Conservation (phyloP, 202 grass and related monocot genomes). For the Eragrostis tef region DNA sequence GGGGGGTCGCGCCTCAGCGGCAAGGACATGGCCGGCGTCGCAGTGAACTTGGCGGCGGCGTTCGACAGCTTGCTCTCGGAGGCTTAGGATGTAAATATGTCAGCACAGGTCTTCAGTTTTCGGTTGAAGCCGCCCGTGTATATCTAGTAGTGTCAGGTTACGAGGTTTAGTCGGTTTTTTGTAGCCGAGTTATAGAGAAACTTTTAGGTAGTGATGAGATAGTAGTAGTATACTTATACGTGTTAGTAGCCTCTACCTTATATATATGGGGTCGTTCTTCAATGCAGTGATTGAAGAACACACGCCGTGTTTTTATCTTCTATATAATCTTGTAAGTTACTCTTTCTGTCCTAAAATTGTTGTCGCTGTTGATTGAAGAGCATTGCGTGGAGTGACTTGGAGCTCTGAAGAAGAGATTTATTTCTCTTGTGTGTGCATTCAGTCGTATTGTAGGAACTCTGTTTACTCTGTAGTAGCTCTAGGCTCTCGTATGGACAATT, state of each 20-base stretch:
- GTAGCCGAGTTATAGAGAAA: slow-evolving; percentile 33
- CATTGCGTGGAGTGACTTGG: slow-evolving; percentile 4
- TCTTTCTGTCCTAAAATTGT: no score
- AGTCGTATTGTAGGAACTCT: no score
- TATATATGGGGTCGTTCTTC: slow-evolving; percentile 59
- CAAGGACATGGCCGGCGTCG: slow-evolving; percentile 58
- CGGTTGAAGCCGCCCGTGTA: neutral
- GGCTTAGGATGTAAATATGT: slow-evolving; percentile 58
- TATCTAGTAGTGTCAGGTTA: slow-evolving; percentile 33
- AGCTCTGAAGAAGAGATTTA: slow-evolving; percentile 36
- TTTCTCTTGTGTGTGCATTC: neutral
- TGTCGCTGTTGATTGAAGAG: no score
- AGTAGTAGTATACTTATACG: slow-evolving; percentile 8
- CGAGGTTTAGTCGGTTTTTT: slow-evolving; percentile 21
- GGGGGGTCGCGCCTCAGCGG: slow-evolving; percentile 47
- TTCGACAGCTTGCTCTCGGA: slow-evolving; percentile 45
- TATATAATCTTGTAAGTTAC: slow-evolving; percentile 31
- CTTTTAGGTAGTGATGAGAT: slow-evolving; percentile 31
- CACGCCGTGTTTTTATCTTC: neutral
- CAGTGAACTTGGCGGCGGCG: slow-evolving; percentile 55
- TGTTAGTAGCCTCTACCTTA: slow-evolving; percentile 11
- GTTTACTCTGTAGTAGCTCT: no score
- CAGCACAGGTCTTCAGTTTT: slow-evolving; percentile 15
- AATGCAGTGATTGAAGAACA: slow-evolving; percentile 82
- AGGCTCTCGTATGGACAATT: no score